Evolutionary conservation across 768 basidiomycete genomes (phyloP).

Genomic region (Calocera cornea): DNA sequence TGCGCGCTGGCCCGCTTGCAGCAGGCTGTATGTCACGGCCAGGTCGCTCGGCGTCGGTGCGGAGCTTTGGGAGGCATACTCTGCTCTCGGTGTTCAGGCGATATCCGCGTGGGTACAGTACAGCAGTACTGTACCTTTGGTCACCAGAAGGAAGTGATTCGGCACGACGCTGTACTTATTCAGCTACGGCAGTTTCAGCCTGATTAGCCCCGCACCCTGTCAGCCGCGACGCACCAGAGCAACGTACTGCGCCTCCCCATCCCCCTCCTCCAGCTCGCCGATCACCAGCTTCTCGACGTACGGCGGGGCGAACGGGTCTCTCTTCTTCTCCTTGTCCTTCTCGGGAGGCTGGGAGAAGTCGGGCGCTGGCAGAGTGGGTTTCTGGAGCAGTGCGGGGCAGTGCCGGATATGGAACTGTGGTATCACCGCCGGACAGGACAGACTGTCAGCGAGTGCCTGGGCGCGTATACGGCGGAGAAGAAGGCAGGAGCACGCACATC

Average conservation of each 20-base stretch:
- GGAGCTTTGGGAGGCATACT: constrained; percentile 62
- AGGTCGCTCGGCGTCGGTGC: constrained; percentile 71
- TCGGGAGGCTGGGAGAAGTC: constrained; percentile 25
- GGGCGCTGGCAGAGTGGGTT: constrained; percentile 41
- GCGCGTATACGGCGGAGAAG: not conserved
- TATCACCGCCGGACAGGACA: constrained; percentile 4
- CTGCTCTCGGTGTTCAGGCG: constrained; percentile 26
- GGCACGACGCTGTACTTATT: constrained; percentile 80
- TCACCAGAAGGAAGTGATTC: constrained; percentile 74
- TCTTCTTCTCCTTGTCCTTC: too few species aligned
- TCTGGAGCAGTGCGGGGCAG: constrained; percentile 75
- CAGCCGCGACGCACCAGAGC: constrained; percentile 44
- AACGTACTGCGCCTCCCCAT: constrained; percentile 43
- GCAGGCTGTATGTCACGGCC: constrained; percentile 57
- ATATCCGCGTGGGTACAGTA: not conserved
- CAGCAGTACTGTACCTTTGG: constrained; percentile 53
- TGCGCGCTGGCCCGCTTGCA: constrained; percentile 50
- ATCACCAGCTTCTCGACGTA: constrained; percentile 64
- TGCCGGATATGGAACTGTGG: constrained; percentile 73
- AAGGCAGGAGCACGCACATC: constrained; percentile 37
- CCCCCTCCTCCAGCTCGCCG: constrained; percentile 57
- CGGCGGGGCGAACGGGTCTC: constrained; percentile 75
- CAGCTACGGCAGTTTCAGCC: constrained; percentile 34
- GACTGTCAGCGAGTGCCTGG: not conserved
- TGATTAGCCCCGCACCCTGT: not conserved